These are phyloP conservation scores for Antarctomyces pellizariae DNA, from an alignment of 495 filamentous ascomycete species.

Conservation along the genomic window DNA sequence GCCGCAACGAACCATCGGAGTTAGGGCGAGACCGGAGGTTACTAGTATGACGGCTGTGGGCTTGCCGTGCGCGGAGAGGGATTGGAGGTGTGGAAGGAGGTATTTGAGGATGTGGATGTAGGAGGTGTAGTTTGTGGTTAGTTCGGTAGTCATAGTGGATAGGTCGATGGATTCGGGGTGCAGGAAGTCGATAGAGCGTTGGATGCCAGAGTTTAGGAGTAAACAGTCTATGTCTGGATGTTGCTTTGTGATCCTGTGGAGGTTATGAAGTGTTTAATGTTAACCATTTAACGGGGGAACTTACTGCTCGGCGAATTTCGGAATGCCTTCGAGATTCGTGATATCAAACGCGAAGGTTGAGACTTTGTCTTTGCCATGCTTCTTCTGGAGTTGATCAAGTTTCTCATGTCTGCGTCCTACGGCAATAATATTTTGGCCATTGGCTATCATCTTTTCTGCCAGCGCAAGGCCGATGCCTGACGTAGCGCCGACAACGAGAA, in stretches of 20 bases:
- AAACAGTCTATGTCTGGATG: conserved; percentile 34
- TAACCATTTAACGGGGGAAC: conserved; percentile 1
- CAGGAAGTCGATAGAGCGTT: conserved; percentile 34
- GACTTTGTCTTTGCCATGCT: conserved; percentile 30
- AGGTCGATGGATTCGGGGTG: conserved; percentile 34
- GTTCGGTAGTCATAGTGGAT: conserved; percentile 24
- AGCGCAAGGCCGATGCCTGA: conserved; percentile 46
- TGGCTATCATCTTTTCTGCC: conserved; percentile 34
- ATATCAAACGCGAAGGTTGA: conserved; percentile 36
- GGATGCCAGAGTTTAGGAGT: conserved; percentile 33
- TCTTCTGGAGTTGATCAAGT: conserved; percentile 34
- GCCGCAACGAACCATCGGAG: conserved; percentile 24
- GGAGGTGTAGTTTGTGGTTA: conserved; percentile 45
- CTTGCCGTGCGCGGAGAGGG: no score
- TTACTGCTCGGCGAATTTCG: conserved; percentile 27
- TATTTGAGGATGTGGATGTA: conserved; percentile 33
- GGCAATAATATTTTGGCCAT: conserved; percentile 34
- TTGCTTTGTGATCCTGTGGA: conserved; percentile 23
- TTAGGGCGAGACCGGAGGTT: conserved; percentile 27
- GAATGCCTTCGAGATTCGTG: conserved; percentile 32
- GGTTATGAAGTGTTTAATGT: background rate
- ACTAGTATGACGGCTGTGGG: conserved; percentile 23
- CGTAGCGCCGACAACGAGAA: conserved; percentile 49
- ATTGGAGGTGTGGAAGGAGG: conserved; percentile 38
- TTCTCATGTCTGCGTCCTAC: conserved; percentile 41